These are phyloP conservation scores for Antitrichia curtipendula DNA, from an alignment of 225 moss, liverwort and hornwort species.

Conservation along the genomic window DNA sequence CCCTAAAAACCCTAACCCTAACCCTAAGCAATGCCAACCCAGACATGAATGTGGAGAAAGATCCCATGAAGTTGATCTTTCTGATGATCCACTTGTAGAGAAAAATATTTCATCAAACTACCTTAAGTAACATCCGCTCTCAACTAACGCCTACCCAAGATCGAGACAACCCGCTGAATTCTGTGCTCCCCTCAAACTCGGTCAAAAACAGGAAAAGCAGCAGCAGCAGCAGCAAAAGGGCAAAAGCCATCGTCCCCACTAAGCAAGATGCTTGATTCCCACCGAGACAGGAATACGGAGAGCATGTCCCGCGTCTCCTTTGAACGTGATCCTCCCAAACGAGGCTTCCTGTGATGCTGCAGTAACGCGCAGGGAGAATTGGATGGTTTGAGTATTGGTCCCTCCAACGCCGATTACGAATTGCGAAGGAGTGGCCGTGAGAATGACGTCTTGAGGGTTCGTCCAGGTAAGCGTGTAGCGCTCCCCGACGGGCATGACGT, in stretches of 20 bases:
- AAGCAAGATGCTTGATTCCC: background rate
- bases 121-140: background rate
- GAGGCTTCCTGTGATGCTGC: background rate
- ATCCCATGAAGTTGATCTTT: background rate
- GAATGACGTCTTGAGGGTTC: background rate
- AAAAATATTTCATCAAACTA: background rate
- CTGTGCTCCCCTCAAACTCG: background rate
- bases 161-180: background rate
- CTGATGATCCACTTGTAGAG: background rate
- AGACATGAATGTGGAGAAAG: background rate
- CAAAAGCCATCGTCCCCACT: background rate
- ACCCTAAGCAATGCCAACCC: background rate
- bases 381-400: background rate
- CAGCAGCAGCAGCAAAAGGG: background rate
- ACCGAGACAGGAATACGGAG: slow-evolving; percentile 6
- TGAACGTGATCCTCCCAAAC: background rate
- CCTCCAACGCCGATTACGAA: background rate
- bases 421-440: background rate
- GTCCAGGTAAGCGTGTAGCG: slow-evolving; percentile 7
- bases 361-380: background rate
- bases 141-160: background rate
- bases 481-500: background rate
- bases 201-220: background rate
- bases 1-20: no score
- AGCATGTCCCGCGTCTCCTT: background rate